These are phyloP conservation scores for Saitoella complicata DNA, from an alignment of 805 yeast species.

Conservation along the genomic window DNA sequence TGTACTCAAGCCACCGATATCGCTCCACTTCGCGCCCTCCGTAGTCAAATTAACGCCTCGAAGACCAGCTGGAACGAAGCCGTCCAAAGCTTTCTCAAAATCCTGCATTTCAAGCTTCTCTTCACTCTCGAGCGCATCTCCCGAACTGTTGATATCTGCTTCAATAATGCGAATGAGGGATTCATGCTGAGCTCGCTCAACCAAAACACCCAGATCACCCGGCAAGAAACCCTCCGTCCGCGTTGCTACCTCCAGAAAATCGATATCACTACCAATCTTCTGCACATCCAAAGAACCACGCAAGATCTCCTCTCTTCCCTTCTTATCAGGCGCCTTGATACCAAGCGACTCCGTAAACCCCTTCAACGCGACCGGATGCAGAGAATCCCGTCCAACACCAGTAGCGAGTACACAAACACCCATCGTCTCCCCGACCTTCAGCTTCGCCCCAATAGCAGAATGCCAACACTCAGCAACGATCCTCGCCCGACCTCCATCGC, in stretches of 20 bases:
- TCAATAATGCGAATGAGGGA: slow-evolving; percentile 15
- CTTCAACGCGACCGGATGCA: too few relatives aligned
- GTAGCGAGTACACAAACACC: too few relatives aligned
- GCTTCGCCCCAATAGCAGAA: too few relatives aligned
- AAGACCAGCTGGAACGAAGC: slow-evolving; percentile 63
- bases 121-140: slow-evolving; percentile 2
- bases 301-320: too few relatives aligned
- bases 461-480: too few relatives aligned
- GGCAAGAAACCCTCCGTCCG: slow-evolving; percentile 88
- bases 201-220: slow-evolving; percentile 53
- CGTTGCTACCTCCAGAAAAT: slow-evolving; percentile 30
- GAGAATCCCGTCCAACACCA: too few relatives aligned
- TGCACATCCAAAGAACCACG: too few relatives aligned
- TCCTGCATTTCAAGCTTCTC: slow-evolving; percentile 17
- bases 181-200: slow-evolving; percentile 38
- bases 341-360: too few relatives aligned
- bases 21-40: slow-evolving; percentile 60
- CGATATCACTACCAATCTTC: too few relatives aligned
- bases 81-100: slow-evolving; percentile 43
- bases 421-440: too few relatives aligned
- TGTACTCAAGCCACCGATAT: slow-evolving; percentile 72
- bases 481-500: slow-evolving; percentile 9
- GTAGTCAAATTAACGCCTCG: slow-evolving; percentile 79
- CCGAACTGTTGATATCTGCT: neutral
- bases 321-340: too few relatives aligned